Percentiles rank a stretch among this genome's conserved stretches.
phyloP scores from a whole-genome alignment of 768 basidiomycete species.

The Boletus speciosus region DNA sequence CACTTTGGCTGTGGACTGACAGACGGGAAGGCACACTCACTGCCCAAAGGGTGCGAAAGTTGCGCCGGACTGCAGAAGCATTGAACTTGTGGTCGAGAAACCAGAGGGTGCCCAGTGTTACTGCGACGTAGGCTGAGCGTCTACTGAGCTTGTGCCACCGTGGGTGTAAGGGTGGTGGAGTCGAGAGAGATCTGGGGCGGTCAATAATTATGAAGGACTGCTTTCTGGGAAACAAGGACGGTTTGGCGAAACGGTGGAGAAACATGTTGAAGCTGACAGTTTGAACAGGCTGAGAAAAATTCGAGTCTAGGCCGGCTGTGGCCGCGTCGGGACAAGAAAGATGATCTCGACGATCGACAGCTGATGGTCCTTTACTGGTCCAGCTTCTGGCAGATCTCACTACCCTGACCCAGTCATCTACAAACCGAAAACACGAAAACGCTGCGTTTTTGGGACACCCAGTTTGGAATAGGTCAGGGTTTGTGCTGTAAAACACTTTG shows the following conservation, averaged over 20 bases:
- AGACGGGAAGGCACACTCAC: conserved; percentile 31
- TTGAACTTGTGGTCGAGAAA: conserved; percentile 42
- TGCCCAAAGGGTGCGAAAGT: conserved; percentile 46
- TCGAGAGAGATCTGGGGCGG: conserved; percentile 1
- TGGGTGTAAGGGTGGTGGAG: not conserved
- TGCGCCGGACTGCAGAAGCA: conserved; percentile 47
- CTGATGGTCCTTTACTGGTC: too few species aligned
- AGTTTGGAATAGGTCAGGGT: too few species aligned
- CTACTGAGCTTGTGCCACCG: conserved; percentile 18
- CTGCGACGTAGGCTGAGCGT: conserved; percentile 22
- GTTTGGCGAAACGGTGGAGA: not conserved
- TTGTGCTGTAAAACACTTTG: too few species aligned
- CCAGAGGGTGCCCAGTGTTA: conserved; percentile 33
- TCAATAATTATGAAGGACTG: not conserved
- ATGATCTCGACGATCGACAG: too few species aligned
- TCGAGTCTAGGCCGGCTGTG: too few species aligned
- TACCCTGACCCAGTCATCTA: too few species aligned
- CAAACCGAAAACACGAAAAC: too few species aligned
- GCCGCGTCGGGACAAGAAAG: too few species aligned
- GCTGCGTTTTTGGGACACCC: too few species aligned
- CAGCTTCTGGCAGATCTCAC: too few species aligned
- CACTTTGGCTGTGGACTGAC: not conserved
- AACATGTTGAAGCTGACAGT: conserved; percentile 1
- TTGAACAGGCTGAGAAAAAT: not conserved
- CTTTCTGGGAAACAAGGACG: not conserved